Evolutionary conservation across 805 yeast genomes (phyloP), one percentile per base, ranked within the genome.

Genomic region (Jamesozyma hellenica): DNA sequence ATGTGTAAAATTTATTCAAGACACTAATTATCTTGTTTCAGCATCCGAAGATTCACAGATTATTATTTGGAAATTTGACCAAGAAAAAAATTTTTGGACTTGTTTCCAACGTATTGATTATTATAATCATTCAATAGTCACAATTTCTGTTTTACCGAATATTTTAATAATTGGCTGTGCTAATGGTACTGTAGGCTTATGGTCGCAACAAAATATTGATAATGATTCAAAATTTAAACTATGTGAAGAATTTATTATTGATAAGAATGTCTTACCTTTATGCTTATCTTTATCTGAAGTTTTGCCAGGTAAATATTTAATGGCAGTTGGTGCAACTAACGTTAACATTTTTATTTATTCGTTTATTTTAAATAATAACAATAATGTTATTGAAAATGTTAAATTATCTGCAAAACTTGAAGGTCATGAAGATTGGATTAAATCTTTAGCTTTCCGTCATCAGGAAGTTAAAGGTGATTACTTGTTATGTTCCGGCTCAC

Each of bases 351-450:
- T 68, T 42, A 67, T 84, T 4, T 76, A 74, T 49, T 58, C 79
- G 0, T 71, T 77, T 44, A 51, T 47, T 10, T 36, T 57, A 1
- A 42, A 46, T 1, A 41, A 47, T 1, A 37, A 5, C 27, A 41
- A 45, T 2, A 41, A 47, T 1, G 38, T 4, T 28, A 40, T 61
- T 12, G 32, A 36, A 2, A 41, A 47, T 11, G 62, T 70, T 32
- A 38, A 50, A 8, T 65, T 63, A 39, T 65, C 68, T 25, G 82
- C 87, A 1, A 64, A 64, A 8, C 61, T 92, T 27, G 71, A 77
- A 21, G 98, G 99, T 4, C 98, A 92, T 58, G 98, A 92, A 61
- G 96, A 88, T 60, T 92, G 99, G 99, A 74, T 92, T 37, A 82
- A 82, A 55, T 70, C 85, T 12, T 61, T 92, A 25, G 70, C 77